A percentile compares a stretch with the other conserved stretches of the same genome.
phyloP scores from a whole-genome alignment of 208 protist genomes.

The Acanthamoeba quina region DNA sequence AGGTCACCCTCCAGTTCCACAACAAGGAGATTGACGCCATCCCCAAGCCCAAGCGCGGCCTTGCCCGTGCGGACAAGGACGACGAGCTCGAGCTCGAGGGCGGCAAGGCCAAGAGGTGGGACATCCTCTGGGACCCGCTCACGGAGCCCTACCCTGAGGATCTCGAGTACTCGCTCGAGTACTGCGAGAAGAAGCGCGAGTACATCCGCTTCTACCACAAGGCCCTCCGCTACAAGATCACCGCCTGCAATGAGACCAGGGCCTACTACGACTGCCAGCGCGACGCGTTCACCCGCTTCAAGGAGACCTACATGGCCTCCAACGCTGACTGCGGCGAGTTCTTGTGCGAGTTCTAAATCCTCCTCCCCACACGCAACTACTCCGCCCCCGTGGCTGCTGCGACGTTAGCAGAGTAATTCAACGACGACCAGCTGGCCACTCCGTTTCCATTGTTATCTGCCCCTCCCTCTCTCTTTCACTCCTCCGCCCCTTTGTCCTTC shows the following conservation, averaged over 20 bases:
- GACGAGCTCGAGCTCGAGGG: not conserved
- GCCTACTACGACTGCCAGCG: constrained; percentile 51
- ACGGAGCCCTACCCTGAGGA: not conserved
- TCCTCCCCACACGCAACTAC: not conserved
- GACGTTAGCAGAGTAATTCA: no score
- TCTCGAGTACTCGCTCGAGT: not conserved
- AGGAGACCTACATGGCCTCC: not conserved
- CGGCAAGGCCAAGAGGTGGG: not conserved
- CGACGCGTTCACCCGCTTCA: constrained; percentile 19
- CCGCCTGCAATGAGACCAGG: constrained; percentile 44
- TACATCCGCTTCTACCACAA: constrained; percentile 36
- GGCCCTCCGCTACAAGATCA: constrained; percentile 58
- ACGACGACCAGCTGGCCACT: no score
- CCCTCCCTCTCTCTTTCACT: no score
- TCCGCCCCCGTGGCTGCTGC: not conserved
- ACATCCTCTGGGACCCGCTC: not conserved
- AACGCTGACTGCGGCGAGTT: not conserved
- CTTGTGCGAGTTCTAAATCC: not conserved
- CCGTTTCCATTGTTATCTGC: no score
- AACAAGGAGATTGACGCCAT: not conserved
- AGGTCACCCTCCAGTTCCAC: not conserved
- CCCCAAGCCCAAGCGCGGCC: constrained; percentile 52
- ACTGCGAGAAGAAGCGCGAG: constrained; percentile 58
- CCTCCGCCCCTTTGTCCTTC: no score
- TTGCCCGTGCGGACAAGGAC: not conserved